phyloP scores from a whole-genome alignment of 1,284 basidiomycete species.

The Melampsora larici-populina region DNA sequence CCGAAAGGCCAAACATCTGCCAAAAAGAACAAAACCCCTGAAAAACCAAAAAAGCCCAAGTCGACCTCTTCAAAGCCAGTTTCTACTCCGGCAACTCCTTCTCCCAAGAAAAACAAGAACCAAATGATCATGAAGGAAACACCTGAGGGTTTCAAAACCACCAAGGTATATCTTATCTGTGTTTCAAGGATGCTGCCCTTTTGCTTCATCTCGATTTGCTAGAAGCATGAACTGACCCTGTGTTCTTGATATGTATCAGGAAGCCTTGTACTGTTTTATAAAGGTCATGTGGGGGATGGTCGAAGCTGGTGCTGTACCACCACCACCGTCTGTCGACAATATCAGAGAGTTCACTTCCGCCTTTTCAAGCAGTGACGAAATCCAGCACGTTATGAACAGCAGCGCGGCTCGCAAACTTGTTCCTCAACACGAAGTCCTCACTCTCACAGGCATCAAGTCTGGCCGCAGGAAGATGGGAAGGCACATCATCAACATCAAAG shows the following conservation, averaged over 20 bases:
- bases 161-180: neutral
- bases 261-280: neutral
- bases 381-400: neutral
- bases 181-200: neutral
- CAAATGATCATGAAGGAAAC: conserved; percentile 1
- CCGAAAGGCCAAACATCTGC: too few relatives aligned
- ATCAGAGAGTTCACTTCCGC: neutral
- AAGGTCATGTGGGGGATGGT: neutral
- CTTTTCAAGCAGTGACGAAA: neutral
- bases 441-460: neutral
- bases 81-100: neutral
- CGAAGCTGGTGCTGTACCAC: neutral
- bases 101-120: neutral
- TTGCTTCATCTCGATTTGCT: neutral
- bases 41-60: too few relatives aligned
- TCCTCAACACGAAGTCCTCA: neutral
- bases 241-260: neutral
- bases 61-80: too few relatives aligned
- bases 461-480: neutral
- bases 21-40: too few relatives aligned
- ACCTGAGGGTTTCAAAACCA: neutral
- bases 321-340: neutral
- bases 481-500: neutral
- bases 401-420: neutral
- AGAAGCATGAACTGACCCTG: neutral